A percentile compares a stretch with the other conserved stretches of the same genome.
Evolutionary conservation across 179 eudicot genomes (phyloP).

Genomic region (Vitellaria paradoxa): DNA sequence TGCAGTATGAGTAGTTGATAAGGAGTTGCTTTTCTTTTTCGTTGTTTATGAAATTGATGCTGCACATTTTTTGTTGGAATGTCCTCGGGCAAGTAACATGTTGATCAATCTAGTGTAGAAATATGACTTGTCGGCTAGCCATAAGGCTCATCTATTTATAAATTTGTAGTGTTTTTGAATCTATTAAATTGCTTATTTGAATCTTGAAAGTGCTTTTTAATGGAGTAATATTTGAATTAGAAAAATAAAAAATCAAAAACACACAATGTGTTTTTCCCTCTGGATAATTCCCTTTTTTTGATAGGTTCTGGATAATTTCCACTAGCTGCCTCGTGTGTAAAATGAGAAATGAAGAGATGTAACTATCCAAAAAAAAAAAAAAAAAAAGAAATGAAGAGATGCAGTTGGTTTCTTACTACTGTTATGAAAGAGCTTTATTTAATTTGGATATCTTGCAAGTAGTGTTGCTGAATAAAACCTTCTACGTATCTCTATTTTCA

Average conservation of each 20-base stretch:
- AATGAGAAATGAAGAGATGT: too few species aligned
- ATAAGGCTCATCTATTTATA: slow-evolving; percentile 1
- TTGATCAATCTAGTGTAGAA: not conserved
- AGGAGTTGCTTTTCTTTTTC: not conserved
- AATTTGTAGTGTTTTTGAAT: not conserved
- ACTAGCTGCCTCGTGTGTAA: not conserved
- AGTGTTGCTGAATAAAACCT: not conserved
- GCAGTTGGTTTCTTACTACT: not conserved
- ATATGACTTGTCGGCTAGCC: not conserved
- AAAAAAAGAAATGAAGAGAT: too few species aligned
- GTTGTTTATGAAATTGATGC: not conserved
- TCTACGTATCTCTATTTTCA: not conserved
- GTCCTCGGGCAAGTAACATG: not conserved
- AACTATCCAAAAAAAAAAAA: too few species aligned
- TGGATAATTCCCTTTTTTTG: not conserved
- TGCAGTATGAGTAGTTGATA: not conserved
- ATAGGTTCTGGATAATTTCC: too few species aligned
- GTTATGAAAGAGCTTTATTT: not conserved
- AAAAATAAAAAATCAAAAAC: not conserved
- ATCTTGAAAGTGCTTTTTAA: not conserved
- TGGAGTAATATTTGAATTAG: not conserved
- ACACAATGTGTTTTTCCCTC: not conserved
- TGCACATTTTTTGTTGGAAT: not conserved
- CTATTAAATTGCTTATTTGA: not conserved
- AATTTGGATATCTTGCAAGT: not conserved